phyloP scores from a whole-genome alignment of 176 grass and related monocot species.

The Lolium multiflorum region DNA sequence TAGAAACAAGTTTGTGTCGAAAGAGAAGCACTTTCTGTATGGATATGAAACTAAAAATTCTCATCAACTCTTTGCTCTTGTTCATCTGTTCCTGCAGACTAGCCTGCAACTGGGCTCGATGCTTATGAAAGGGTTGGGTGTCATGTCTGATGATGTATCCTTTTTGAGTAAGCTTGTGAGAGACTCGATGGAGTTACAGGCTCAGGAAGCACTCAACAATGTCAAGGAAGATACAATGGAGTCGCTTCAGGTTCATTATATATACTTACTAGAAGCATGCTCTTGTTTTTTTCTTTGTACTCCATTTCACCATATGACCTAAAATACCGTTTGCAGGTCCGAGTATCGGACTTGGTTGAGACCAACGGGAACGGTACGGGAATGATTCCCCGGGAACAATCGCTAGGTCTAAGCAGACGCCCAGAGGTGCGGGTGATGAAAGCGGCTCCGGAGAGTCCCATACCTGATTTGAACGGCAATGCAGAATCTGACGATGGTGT shows the following conservation, averaged over 20 bases:
- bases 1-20: slow-evolving; percentile 1
- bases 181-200: slow-evolving; percentile 90
- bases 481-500: slow-evolving; percentile 73
- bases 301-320: slow-evolving; percentile 38
- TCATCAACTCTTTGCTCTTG: not conserved
- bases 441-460: slow-evolving; percentile 18
- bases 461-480: slow-evolving; percentile 24
- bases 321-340: slow-evolving; percentile 62
- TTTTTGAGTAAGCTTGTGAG: slow-evolving; percentile 95
- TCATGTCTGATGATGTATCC: slow-evolving; percentile 97
- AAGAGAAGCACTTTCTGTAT: not conserved
- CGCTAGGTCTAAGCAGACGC: slow-evolving; percentile 61
- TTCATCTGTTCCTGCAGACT: slow-evolving; percentile 61
- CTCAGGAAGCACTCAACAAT: slow-evolving; percentile 72
- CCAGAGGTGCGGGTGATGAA: slow-evolving; percentile 51
- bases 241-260: slow-evolving; percentile 73
- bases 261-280: not conserved
- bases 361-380: slow-evolving; percentile 47
- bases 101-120: slow-evolving; percentile 92
- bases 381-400: slow-evolving; percentile 62
- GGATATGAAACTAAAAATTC: slow-evolving; percentile 15
- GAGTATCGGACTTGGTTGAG: slow-evolving; percentile 76
- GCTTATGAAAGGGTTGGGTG: slow-evolving; percentile 82
- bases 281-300: not conserved
- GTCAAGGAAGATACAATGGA: slow-evolving; percentile 63